Conservation (phyloP, 2,329 filamentous ascomycete species). For the Paraphaeosphaeria sporulosa region DNA sequence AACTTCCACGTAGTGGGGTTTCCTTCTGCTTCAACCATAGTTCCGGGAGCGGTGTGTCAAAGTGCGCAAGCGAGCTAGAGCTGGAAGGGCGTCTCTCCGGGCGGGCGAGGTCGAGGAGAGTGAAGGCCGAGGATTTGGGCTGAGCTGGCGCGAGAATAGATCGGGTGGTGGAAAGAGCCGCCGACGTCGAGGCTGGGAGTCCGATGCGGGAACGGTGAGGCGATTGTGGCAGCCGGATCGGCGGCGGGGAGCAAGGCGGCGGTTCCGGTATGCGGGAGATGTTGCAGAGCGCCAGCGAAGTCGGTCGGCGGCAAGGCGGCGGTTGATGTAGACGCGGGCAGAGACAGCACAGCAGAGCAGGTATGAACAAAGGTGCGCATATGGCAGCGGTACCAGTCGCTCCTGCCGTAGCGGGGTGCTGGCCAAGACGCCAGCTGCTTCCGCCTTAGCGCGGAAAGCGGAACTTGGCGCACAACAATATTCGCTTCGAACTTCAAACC, state of each 20-base stretch:
- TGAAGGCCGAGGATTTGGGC: conserved; percentile 20
- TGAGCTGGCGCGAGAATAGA: conserved; percentile 22
- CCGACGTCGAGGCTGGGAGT: conserved; percentile 38
- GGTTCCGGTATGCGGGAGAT: conserved; percentile 10
- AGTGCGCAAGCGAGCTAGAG: conserved; percentile 22
- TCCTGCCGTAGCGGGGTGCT: conserved; percentile 2
- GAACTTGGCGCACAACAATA: conserved; percentile 15
- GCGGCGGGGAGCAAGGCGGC: conserved; percentile 26
- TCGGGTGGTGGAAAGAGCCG: conserved; percentile 32
- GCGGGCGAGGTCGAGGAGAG: conserved; percentile 15
- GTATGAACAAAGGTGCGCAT: conserved; percentile 24
- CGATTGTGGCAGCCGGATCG: conserved; percentile 34
- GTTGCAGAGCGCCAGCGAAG: conserved; percentile 15
- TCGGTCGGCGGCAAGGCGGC: conserved; percentile 29
- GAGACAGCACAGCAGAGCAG: conserved; percentile 30
- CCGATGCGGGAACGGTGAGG: conserved; percentile 29
- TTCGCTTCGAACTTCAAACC: conserved; percentile 25
- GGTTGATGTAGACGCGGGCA: conserved; percentile 31
- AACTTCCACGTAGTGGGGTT: conserved; percentile 99
- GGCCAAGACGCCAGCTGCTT: neutral
- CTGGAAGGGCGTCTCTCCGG: conserved; percentile 22
- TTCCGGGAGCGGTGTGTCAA: conserved; percentile 48
- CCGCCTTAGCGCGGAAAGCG: neutral
- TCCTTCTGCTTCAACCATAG: conserved; percentile 96
- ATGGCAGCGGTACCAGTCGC: too few species aligned